Evolutionary conservation across 805 yeast genomes (phyloP), one percentile per base, ranked within the genome.

Genomic region (Komagataella pastoris): DNA sequence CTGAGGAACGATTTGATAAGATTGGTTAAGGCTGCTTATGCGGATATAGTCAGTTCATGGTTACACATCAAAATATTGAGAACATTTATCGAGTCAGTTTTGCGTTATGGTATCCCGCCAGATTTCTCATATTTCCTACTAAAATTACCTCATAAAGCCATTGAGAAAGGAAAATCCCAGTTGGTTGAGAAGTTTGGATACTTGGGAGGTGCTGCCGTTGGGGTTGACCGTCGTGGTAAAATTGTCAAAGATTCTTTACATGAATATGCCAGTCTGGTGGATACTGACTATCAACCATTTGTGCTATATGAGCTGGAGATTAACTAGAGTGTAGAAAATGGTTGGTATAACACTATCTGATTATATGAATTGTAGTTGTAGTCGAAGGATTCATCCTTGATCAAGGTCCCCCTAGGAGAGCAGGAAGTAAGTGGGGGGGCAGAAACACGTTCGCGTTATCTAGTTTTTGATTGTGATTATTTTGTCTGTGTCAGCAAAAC

Each of bases 101-200:
- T 93, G 65, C 83, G 99, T 68, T 93, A 93, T 66, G 99, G 99
- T 0, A 77, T 93, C 57, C 99, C 99, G 43, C 97, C 98, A 30
- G 85, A 84, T 60, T 93, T 91, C 66, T 77, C 80, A 61, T 70
- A 74, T 50, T 77, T 60, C 58, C 65, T 75, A 51, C 61, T 80
- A 48, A 71, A 72, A 55, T 62, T 85, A 58, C 65, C 71, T 18
- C 62, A 73, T 46, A 72, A 72, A 57, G 64, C 66, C 24, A 57
- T 76, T 19, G 71, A 69, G 30, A 79, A 76, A 66, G 81, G 89
- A 47, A 89, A 84, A 67, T 69, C 75, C 54, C 86, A 83, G 57
- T 74, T 93, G 55, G 69, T 86, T 48, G 75, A 74, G 47, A 81
- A 87, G 62, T 93, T 84, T 64, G 95, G 96, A 6, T 91, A 85